Percentiles rank a stretch among this genome's conserved stretches.
phyloP scores from a whole-genome alignment of 2,329 filamentous ascomycete genomes.

The Cylindrodendrum hubeiense region DNA sequence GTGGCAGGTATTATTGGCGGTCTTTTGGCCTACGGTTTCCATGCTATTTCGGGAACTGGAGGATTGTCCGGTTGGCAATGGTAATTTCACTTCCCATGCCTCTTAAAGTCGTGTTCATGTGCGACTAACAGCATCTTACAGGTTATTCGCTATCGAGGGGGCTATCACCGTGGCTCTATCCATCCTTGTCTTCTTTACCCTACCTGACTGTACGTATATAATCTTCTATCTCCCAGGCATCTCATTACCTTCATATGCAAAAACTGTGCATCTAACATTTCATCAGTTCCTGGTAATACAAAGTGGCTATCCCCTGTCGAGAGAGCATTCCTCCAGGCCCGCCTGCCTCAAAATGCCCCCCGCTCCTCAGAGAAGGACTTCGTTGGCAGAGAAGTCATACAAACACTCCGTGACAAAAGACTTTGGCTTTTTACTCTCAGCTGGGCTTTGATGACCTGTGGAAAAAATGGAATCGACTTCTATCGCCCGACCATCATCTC shows the following conservation, averaged over 20 bases:
- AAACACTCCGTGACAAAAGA: slow-evolving; percentile 50
- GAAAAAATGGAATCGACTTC: slow-evolving; percentile 53
- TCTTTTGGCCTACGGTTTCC: slow-evolving; percentile 12
- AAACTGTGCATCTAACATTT: background rate
- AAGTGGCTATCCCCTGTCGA: slow-evolving; percentile 57
- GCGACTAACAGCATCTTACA: background rate
- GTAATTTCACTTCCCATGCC: background rate
- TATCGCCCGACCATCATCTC: slow-evolving; percentile 56
- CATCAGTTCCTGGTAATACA: slow-evolving; percentile 53
- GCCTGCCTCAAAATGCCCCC: slow-evolving; percentile 56
- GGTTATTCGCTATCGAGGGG: slow-evolving; percentile 76
- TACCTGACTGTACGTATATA: slow-evolving; percentile 25
- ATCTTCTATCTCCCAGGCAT: background rate
- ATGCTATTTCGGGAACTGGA: background rate
- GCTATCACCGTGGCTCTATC: slow-evolving; percentile 45
- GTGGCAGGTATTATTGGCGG: slow-evolving; percentile 11
- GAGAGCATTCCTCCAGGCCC: slow-evolving; percentile 58
- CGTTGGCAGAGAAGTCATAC: slow-evolving; percentile 49
- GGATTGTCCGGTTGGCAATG: slow-evolving; percentile 64
- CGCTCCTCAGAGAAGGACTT: slow-evolving; percentile 53
- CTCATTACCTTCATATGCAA: background rate
- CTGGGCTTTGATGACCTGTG: slow-evolving; percentile 56
- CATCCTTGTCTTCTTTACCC: slow-evolving; percentile 22
- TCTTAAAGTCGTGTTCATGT: background rate
- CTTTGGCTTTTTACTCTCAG: slow-evolving; percentile 58